Evolutionary conservation across 2,329 filamentous ascomycete species (phyloP), one percentile per base, ranked within the genome.

Genomic region (Tolypocladium ovalisporum): DNA sequence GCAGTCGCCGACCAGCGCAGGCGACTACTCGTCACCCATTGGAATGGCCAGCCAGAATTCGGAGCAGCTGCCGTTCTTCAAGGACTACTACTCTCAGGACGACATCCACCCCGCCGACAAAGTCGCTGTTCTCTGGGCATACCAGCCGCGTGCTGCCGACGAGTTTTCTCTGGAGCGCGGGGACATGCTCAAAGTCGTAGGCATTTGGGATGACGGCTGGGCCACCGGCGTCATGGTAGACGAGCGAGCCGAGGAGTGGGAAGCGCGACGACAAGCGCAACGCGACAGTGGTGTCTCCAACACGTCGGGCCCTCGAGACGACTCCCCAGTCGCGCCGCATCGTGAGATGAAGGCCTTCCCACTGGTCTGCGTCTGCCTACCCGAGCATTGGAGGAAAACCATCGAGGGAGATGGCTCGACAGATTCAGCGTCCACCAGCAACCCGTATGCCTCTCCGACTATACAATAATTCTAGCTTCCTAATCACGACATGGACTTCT

Each of bases 131-230:
- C 81, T 99, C 17, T 99, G 94, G 94, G 93, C 94, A 2, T 99
- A 99, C 71, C 90, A 96, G 65, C 93, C 94, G 37, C 88, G 94
- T 37, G 94, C 94, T 5, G 84, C 86, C 35, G 94, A 99, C 67
- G 94, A 99, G 69, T 97, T 97, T 68, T 80, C 90, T 42, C 79
- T 99, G 40, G 94, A 97, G 66, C 85, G 94, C 58, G 94, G 94
- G 56, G 94, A 99, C 69, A 97, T 99, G 92, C 81, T 99, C 67
- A 97, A 97, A 75, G 87, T 99, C 17, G 88, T 97, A 36, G 94
- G 94, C 61, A 99, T 99, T 63, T 99, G 94, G 94, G 94, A 99
- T 67, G 94, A 99, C 70, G 94, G 94, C 52, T 99, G 94, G 94
- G 94, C 94, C 13, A 99, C 94, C 1, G 94, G 94, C 65, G 82